Evolutionary conservation across 805 yeast species (phyloP).

Genomic region (Candida methanosorbosa): DNA sequence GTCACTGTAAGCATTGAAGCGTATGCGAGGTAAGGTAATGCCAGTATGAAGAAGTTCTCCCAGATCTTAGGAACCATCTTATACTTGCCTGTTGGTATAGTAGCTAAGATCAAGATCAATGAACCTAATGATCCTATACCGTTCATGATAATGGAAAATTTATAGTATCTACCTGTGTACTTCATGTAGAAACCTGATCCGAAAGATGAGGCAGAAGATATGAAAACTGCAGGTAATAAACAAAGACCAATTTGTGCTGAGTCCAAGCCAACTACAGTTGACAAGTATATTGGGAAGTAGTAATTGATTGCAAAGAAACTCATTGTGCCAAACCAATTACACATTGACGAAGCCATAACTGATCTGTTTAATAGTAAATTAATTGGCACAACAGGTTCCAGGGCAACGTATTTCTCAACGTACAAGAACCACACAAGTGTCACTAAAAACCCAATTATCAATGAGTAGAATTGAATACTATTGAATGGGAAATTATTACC

Average conservation of each 20-base stretch:
- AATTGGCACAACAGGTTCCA: slow-evolving; percentile 59
- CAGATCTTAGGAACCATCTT: slow-evolving; percentile 12
- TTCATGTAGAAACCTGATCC: slow-evolving; percentile 61
- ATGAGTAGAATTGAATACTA: neutral
- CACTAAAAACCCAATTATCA: neutral
- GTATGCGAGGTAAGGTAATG: slow-evolving; percentile 47
- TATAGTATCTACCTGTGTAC: slow-evolving; percentile 50
- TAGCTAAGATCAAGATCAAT: slow-evolving; percentile 9
- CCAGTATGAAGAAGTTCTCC: slow-evolving; percentile 34
- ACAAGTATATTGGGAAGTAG: slow-evolving; percentile 54
- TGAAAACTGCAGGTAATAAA: slow-evolving; percentile 51
- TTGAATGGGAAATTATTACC: neutral
- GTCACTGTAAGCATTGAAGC: slow-evolving; percentile 58
- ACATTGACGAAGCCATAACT: slow-evolving; percentile 52
- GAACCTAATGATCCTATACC: slow-evolving; percentile 37
- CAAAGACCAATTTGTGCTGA: slow-evolving; percentile 54
- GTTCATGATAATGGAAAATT: slow-evolving; percentile 34
- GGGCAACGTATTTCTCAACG: slow-evolving; percentile 39
- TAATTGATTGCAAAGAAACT: slow-evolving; percentile 36
- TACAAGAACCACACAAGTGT: neutral
- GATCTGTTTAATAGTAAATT: slow-evolving; percentile 47
- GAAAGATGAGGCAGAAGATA: slow-evolving; percentile 50
- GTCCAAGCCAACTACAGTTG: slow-evolving; percentile 43
- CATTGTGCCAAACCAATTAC: slow-evolving; percentile 55
- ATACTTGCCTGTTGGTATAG: slow-evolving; percentile 10